Evolutionary conservation across 768 basidiomycete genomes (phyloP), one percentile per base, ranked within the genome.

Genomic region (Tulasnella calospora): DNA sequence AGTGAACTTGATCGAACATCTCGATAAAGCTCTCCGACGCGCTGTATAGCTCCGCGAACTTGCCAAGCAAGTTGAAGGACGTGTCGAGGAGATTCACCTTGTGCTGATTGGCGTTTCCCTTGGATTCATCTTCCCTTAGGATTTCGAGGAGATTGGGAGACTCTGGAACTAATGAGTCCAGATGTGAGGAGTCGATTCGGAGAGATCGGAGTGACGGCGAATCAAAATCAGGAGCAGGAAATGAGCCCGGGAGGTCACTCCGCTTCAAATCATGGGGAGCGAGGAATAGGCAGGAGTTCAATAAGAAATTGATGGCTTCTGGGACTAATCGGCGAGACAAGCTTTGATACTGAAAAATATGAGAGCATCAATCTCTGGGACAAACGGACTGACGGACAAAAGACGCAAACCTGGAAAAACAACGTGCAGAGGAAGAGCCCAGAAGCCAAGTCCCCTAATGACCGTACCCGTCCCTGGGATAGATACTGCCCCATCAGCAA

Each of bases 401-500:
- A 67, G 27, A 15, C 51, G 80, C 84, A 79, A 71, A 86, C 86
- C 81, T 85, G 83, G 38, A 82, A 82, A 83, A 94, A 90, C 3
- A 99, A 85, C 1, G 94, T 92, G 83, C 92, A 94, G 30, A 99
- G 85, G 86, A 98, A 98, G 57, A 98, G 85, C 0, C 98, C 98
- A 76, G 92, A 92, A 0, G 92, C 88, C 73, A 98, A 82, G 84
- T 99, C 96, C 23, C 84, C 79, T 21, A 94, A 82, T 15, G 90
- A 89, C 73, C 96, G 89, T 1, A 99, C 88, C 5, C 95, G 91
- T 76, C 90, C 89, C 38, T 99, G 87, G 10, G 92, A 92, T 23
- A 99, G 91, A 83, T 98, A 99, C 70, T 95, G 92, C 0, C 93
- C 94, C 87, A 98, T 93, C 76, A 99, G 88, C 23, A 99, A 85